Evolutionary conservation across 805 yeast genomes (phyloP), one percentile per base, ranked within the genome.

Genomic region (Lipomyces yamadae): DNA sequence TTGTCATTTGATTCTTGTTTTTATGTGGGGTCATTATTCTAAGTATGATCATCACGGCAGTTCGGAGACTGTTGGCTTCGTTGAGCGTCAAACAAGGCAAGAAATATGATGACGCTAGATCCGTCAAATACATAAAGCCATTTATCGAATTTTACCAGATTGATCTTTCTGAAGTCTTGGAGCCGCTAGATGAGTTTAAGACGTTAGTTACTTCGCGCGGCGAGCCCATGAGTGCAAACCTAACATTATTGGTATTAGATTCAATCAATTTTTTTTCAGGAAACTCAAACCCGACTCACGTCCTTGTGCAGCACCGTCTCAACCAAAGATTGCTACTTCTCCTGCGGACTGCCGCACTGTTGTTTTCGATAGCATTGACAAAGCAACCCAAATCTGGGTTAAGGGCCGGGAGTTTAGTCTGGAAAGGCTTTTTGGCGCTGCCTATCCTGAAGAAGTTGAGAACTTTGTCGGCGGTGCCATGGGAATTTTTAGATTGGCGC

Each of bases 281-380:
- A 84, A 85, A 72, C 81, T 94, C 68, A 88, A 85, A 72, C 88
- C 90, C 0, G 88, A 84, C 0, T 85, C 92, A 4, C 83, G 98
- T 70, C 85, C 86, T 0, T 78, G 88, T 37, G 97, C 92, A 74
- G 88, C 86, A 11, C 77, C 80, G 0, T 78, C 78, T 3, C 79
- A 84, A 58, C 77, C 82, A 0, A 76, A 79, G 10, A 81, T 90
- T 11, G 85, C 86, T 4, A 84, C 85, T 1, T 89, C 95, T 0
- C 89, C 96, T 2, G 97, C 98, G 0, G 99, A 94, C 76, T 90
- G 95, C 69, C 83, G 99, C 50, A 85, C 92, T 68, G 86, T 91
- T 0, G 87, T 88, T 0, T 94, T 91, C 74, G 77, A 82, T 6
- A 79, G 85, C 0, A 83, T 91, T 0, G 74, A 80, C 6, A 75